Evolutionary conservation across 805 yeast species (phyloP).

Genomic region (Saccharomycopsis fodiens): DNA sequence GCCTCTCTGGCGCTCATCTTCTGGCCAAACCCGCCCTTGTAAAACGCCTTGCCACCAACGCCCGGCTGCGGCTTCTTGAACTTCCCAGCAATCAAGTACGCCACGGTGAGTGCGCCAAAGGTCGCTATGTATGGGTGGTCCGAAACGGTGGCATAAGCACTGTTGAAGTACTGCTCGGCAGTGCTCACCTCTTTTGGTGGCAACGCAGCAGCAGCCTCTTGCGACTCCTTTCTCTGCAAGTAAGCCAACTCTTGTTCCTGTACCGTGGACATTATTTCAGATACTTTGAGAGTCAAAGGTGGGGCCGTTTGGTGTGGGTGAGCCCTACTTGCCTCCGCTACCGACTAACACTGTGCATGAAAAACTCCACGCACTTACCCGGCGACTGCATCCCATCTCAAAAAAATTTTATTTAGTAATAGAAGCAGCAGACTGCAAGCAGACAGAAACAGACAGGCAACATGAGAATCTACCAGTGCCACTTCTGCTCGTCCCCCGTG

Average conservation of each 20-base stretch:
- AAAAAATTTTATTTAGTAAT: background rate
- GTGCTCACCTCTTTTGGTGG: slow-evolving; percentile 29
- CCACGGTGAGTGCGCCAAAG: slow-evolving; percentile 57
- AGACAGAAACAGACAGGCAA: slow-evolving; percentile 14
- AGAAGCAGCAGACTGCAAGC: no score
- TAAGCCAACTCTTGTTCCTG: slow-evolving; percentile 19
- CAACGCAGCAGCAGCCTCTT: background rate
- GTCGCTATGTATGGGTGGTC: slow-evolving; percentile 73
- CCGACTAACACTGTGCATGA: no score
- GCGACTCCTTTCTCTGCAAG: slow-evolving; percentile 6
- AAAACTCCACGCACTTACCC: slow-evolving; percentile 1
- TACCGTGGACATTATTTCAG: slow-evolving; percentile 2
- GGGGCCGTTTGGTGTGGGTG: background rate
- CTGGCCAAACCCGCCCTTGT: slow-evolving; percentile 85
- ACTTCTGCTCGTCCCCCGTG: slow-evolving; percentile 95
- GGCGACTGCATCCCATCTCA: background rate
- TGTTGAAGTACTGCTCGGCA: slow-evolving; percentile 60
- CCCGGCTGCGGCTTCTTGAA: slow-evolving; percentile 65
- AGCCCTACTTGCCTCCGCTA: background rate
- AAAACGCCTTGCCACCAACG: slow-evolving; percentile 54
- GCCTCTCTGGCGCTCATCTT: slow-evolving; percentile 91
- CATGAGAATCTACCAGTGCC: slow-evolving; percentile 88
- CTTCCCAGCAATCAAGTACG: slow-evolving; percentile 59
- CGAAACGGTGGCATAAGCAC: slow-evolving; percentile 49
- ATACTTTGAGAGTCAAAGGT: background rate